Conservation (phyloP, 2,329 filamentous ascomycete genomes). For the Rhynchosporium agropyri region DNA sequence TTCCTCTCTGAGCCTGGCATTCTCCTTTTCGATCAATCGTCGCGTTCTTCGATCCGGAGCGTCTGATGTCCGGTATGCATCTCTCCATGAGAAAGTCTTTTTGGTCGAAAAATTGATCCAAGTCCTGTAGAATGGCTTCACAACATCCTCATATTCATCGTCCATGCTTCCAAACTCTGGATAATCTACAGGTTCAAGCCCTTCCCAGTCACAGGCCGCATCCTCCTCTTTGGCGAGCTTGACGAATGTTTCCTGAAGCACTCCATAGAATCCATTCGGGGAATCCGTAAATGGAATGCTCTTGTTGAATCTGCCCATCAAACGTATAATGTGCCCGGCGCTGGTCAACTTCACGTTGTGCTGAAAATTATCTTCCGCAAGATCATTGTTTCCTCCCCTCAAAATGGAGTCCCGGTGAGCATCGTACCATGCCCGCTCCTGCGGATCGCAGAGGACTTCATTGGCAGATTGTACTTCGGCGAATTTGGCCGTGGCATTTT, state of each 20-base stretch:
- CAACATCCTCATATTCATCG: constrained; percentile 74
- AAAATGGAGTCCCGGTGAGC: constrained; percentile 87
- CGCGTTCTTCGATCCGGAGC: constrained; percentile 83
- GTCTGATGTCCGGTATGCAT: constrained; percentile 79
- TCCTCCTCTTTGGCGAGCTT: constrained; percentile 80
- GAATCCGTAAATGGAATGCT: constrained; percentile 79
- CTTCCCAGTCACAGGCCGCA: constrained; percentile 70
- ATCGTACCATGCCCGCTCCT: constrained; percentile 98
- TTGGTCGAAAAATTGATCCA: constrained; percentile 83
- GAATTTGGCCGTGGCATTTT: constrained; percentile 81
- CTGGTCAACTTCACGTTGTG: constrained; percentile 76
- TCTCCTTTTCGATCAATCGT: constrained; percentile 93
- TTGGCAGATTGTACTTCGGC: constrained; percentile 93
- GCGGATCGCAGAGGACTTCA: constrained; percentile 91
- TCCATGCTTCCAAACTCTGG: constrained; percentile 80
- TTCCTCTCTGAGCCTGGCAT: constrained; percentile 80
- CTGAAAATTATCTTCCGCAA: constrained; percentile 56
- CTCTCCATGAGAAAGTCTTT: constrained; percentile 89
- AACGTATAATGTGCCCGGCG: constrained; percentile 73
- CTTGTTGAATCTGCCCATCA: constrained; percentile 81
- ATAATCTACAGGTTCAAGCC: constrained; percentile 64
- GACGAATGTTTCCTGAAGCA: constrained; percentile 75
- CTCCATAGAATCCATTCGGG: constrained; percentile 82
- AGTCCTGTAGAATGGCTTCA: constrained; percentile 76
- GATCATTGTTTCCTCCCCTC: constrained; percentile 49